These are phyloP conservation scores for Sugiyamaella marilandica DNA, from an alignment of 805 yeast genomes.

Conservation along the genomic window DNA sequence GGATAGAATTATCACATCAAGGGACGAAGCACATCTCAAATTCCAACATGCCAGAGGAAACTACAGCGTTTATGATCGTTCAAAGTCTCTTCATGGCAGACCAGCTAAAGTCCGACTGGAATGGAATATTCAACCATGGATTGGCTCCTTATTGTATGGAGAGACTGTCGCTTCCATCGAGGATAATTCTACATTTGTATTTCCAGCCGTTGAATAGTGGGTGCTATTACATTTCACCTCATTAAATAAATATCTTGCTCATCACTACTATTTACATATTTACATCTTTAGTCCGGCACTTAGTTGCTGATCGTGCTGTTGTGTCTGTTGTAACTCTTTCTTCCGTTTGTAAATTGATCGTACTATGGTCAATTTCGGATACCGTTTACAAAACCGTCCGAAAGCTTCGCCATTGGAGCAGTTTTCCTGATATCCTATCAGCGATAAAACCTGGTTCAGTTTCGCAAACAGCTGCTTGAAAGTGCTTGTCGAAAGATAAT, in stretches of 20 bases:
- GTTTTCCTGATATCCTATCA: not conserved
- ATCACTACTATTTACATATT: not conserved
- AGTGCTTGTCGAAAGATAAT: not conserved
- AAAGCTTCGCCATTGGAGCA: not conserved
- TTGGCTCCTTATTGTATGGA: constrained; percentile 77
- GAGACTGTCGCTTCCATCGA: constrained; percentile 33
- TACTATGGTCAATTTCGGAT: not conserved
- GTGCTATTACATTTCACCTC: no score
- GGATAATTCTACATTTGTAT: constrained; percentile 16
- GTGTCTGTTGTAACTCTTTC: not conserved
- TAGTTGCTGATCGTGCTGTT: not conserved
- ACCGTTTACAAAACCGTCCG: not conserved
- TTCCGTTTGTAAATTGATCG: not conserved
- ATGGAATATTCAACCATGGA: constrained; percentile 90
- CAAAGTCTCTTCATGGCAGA: constrained; percentile 47
- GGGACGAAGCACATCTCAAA: constrained; percentile 53
- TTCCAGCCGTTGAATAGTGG: constrained; percentile 13
- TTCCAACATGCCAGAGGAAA: constrained; percentile 56
- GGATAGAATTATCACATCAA: constrained; percentile 72
- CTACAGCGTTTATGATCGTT: constrained; percentile 85
- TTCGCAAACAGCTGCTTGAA: not conserved
- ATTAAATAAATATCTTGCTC: no score
- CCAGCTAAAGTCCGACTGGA: constrained; percentile 66
- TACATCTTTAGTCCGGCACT: not conserved
- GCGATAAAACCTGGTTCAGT: not conserved